A percentile compares a stretch with the other conserved stretches of the same genome.
These are phyloP conservation scores for Chlorella variabilis DNA, from an alignment of 163 green algal species.

Conservation along the genomic window DNA sequence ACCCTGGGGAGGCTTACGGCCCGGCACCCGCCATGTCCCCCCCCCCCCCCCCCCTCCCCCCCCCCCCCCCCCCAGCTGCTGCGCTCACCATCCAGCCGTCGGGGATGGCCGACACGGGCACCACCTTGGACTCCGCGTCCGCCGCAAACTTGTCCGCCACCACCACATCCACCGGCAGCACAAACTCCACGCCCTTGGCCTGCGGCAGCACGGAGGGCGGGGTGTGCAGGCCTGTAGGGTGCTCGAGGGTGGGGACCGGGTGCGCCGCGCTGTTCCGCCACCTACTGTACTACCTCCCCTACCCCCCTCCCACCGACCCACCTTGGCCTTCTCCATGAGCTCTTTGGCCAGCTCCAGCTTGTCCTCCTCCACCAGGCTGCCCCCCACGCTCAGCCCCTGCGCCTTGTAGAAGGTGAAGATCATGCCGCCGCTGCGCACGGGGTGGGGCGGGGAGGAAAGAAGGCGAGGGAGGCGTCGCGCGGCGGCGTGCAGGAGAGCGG, in stretches of 20 bases:
- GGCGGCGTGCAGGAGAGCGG: background rate
- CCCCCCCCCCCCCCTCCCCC: too few relatives aligned
- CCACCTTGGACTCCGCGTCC: constrained; percentile 88
- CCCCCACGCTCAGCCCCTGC: constrained; percentile 82
- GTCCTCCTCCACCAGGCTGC: constrained; percentile 96
- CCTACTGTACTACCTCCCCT: too few relatives aligned
- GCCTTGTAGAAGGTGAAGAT: constrained; percentile 99
- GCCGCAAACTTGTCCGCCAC: constrained; percentile 97
- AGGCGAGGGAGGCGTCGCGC: background rate
- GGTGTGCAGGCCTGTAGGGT: background rate
- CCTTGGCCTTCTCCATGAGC: constrained; percentile 82
- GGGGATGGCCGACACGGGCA: constrained; percentile 87
- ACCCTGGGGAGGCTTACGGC: too few relatives aligned
- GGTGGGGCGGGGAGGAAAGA: background rate
- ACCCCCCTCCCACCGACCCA: constrained; percentile 17
- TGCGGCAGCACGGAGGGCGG: constrained; percentile 30
- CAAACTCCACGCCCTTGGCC: constrained; percentile 89
- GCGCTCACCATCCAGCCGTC: constrained; percentile 95
- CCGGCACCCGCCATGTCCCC: too few relatives aligned
- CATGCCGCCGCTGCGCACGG: constrained; percentile 90
- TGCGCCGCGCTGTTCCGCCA: too few relatives aligned
- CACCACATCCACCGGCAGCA: constrained; percentile 96
- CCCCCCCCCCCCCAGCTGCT: too few relatives aligned
- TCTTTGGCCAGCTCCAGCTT: constrained; percentile 90
- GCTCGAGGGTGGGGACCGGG: background rate